Evolutionary conservation across 192 early-diverging fungal species (phyloP).

Genomic region (Fimicolochytrium jonesii): DNA sequence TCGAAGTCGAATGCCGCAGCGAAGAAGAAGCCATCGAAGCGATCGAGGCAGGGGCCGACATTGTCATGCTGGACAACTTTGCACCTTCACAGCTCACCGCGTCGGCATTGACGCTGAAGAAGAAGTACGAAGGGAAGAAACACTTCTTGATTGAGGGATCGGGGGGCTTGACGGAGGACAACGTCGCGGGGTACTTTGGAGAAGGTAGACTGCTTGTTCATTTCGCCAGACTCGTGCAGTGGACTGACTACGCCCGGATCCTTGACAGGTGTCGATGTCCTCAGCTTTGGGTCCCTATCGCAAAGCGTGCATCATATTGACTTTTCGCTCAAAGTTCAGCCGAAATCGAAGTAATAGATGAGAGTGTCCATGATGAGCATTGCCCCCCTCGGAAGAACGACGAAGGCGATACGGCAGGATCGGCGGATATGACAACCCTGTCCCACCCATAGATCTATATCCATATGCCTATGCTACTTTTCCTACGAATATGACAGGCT

Average conservation of each 20-base stretch:
- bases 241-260: neutral
- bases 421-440: too few relatives aligned
- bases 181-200: constrained; percentile 72
- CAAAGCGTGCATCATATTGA: constrained; percentile 95
- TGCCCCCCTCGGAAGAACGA: too few relatives aligned
- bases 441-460: too few relatives aligned
- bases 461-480: too few relatives aligned
- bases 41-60: constrained; percentile 91
- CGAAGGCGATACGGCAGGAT: too few relatives aligned
- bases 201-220: constrained; percentile 48
- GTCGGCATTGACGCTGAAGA: constrained; percentile 71
- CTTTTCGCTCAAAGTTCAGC: constrained; percentile 90
- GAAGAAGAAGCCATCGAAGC: constrained; percentile 94
- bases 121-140: constrained; percentile 62
- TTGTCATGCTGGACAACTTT: constrained; percentile 98
- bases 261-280: constrained; percentile 71
- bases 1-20: constrained; percentile 94
- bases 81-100: constrained; percentile 60
- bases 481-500: too few relatives aligned
- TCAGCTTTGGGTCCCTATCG: constrained; percentile 88
- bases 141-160: constrained; percentile 80
- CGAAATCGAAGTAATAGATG: constrained; percentile 16
- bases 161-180: constrained; percentile 93
- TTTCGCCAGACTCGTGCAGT: neutral
- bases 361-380: too few relatives aligned